Conservation (phyloP, 2,329 filamentous ascomycete genomes). For the Gnomoniopsis sp. region DNA sequence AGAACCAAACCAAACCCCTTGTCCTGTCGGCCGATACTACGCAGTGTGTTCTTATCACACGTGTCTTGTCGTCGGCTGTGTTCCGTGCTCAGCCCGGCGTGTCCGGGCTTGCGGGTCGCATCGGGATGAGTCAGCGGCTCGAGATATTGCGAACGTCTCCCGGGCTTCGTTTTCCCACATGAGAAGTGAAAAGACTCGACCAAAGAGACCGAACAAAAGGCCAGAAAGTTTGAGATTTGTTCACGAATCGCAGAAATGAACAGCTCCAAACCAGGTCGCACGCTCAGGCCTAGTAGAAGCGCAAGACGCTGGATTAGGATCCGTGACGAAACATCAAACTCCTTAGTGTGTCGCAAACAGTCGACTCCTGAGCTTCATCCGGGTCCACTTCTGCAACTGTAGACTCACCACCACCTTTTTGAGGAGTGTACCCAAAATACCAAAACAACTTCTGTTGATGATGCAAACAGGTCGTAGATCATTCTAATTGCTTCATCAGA, state of each 20-base stretch:
- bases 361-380: not conserved
- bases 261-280: not conserved
- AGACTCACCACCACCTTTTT: not conserved
- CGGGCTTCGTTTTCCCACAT: not conserved
- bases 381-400: not conserved
- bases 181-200: not conserved
- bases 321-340: constrained; percentile 1
- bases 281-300: not conserved
- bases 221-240: not conserved
- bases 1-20: too few species aligned
- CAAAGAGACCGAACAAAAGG: not conserved
- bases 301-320: not conserved
- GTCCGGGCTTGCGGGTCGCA: not conserved
- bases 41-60: not conserved
- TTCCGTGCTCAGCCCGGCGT: not conserved
- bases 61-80: not conserved
- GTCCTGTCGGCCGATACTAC: not conserved
- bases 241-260: not conserved
- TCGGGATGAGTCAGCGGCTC: not conserved
- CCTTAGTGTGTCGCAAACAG: constrained; percentile 5
- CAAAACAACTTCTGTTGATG: not conserved
- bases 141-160: not conserved
- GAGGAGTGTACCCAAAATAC: too few species aligned
- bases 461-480: not conserved
- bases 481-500: not conserved